Percentiles rank a stretch among this genome's conserved stretches.
phyloP scores from a whole-genome alignment of 2,329 filamentous ascomycete species.

The Curvularia verruculosa region DNA sequence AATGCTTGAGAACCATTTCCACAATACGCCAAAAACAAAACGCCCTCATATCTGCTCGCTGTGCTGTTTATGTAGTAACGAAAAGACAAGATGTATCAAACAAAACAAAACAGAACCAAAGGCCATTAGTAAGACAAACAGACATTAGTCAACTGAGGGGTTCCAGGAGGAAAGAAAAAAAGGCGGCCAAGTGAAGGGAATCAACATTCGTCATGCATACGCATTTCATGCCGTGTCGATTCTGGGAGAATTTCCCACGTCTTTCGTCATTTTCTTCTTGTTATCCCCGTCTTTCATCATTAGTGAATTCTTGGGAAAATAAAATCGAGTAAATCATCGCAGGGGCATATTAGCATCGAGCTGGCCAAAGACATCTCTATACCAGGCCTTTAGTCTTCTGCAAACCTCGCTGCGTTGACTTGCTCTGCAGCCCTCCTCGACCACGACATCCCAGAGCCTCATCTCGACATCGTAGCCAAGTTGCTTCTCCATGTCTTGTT shows the following conservation, averaged over 20 bases:
- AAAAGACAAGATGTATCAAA: not conserved
- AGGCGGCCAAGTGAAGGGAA: no score
- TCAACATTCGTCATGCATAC: not conserved
- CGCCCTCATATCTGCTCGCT: no score
- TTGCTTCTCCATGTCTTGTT: conserved; percentile 17
- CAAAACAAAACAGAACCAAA: not conserved
- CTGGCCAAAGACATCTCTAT: conserved; percentile 27
- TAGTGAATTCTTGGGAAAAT: no score
- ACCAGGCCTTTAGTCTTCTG: conserved; percentile 15
- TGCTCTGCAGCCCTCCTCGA: conserved; percentile 30
- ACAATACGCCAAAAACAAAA: not conserved
- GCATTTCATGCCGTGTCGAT: not conserved
- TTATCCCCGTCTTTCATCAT: no score
- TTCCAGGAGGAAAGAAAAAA: no score
- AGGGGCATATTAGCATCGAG: not conserved
- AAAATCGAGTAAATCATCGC: no score
- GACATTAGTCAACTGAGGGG: not conserved
- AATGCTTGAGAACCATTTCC: no score
- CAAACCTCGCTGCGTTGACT: conserved; percentile 19
- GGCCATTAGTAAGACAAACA: not conserved
- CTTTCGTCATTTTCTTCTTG: no score
- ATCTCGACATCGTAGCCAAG: conserved; percentile 37
- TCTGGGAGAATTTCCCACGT: not conserved
- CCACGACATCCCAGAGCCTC: conserved; percentile 31
- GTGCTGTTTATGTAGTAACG: no score